Evolutionary conservation across 345 rosid genomes (phyloP).

Genomic region (Acer saccharum): DNA sequence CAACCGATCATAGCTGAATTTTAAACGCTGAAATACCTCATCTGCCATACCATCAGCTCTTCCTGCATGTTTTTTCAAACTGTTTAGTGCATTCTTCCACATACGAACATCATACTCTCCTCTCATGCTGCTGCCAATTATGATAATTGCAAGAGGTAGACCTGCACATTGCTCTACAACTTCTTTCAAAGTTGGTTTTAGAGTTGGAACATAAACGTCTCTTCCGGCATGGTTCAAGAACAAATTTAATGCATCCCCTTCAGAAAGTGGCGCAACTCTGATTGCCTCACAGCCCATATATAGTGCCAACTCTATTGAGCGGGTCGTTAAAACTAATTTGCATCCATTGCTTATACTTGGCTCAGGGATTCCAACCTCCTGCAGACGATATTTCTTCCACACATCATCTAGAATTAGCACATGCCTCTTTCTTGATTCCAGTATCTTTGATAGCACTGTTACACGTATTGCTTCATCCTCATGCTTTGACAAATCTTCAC

Average conservation of each 20-base stretch:
- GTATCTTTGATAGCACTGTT: not conserved
- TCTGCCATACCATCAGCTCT: not conserved
- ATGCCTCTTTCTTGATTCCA: not conserved
- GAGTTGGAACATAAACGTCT: not conserved
- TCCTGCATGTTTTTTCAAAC: not conserved
- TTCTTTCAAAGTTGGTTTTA: not conserved
- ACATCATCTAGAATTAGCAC: slow-evolving; percentile 32
- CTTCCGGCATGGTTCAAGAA: not conserved
- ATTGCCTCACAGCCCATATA: not conserved
- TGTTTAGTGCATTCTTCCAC: slow-evolving; percentile 17
- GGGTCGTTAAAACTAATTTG: slow-evolving; percentile 4
- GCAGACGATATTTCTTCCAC: slow-evolving; percentile 14
- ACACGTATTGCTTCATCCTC: not conserved
- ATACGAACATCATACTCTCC: not conserved
- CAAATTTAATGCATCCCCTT: not conserved
- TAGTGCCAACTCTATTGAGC: not conserved
- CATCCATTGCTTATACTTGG: not conserved
- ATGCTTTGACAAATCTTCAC: not conserved
- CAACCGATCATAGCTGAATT: slow-evolving; percentile 20
- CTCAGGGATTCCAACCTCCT: slow-evolving; percentile 22
- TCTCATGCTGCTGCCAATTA: slow-evolving; percentile 11
- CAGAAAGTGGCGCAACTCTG: not conserved
- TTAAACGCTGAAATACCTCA: not conserved
- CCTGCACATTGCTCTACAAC: slow-evolving; percentile 11
- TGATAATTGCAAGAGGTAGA: slow-evolving; percentile 17